Conservation (phyloP, 2,329 filamentous ascomycete genomes). For the Epichloe hybrida region DNA sequence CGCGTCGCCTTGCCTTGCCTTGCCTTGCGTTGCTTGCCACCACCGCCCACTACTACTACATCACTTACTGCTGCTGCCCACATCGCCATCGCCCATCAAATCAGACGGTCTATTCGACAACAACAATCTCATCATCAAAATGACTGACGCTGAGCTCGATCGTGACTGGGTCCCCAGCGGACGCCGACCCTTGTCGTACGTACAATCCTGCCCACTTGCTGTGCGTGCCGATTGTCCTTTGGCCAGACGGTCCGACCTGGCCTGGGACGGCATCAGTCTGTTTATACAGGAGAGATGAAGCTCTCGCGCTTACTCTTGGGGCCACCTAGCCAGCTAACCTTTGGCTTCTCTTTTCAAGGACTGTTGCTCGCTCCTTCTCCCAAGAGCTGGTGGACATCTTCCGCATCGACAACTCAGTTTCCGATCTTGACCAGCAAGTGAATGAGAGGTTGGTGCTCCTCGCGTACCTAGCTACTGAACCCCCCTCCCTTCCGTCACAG, state of each 20-base stretch:
- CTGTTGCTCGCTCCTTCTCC: conserved; percentile 78
- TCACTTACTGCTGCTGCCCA: not conserved
- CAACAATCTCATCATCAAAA: conserved; percentile 12
- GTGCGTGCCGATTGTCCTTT: not conserved
- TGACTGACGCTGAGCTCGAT: conserved; percentile 57
- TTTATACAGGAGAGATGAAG: not conserved
- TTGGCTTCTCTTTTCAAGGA: conserved; percentile 37
- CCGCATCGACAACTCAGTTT: conserved; percentile 66
- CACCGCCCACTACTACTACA: not conserved
- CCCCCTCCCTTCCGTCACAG: conserved; percentile 1
- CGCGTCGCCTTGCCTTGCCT: no score
- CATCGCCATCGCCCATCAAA: not conserved
- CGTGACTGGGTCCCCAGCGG: conserved; percentile 69
- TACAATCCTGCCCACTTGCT: conserved; percentile 12
- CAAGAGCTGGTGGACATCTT: conserved; percentile 79
- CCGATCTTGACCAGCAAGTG: conserved; percentile 60
- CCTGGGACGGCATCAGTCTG: not conserved
- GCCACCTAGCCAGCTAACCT: not conserved
- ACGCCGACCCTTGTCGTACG: conserved; percentile 73
- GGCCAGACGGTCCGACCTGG: not conserved
- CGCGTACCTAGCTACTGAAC: conserved; percentile 1
- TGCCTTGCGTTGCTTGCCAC: not conserved
- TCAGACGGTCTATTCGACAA: not conserved
- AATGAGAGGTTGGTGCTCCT: conserved; percentile 58
- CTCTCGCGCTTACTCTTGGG: not conserved